These are phyloP conservation scores for Sclerotinia sclerotiorum DNA, from an alignment of 2,329 filamentous ascomycete species.

Conservation along the genomic window DNA sequence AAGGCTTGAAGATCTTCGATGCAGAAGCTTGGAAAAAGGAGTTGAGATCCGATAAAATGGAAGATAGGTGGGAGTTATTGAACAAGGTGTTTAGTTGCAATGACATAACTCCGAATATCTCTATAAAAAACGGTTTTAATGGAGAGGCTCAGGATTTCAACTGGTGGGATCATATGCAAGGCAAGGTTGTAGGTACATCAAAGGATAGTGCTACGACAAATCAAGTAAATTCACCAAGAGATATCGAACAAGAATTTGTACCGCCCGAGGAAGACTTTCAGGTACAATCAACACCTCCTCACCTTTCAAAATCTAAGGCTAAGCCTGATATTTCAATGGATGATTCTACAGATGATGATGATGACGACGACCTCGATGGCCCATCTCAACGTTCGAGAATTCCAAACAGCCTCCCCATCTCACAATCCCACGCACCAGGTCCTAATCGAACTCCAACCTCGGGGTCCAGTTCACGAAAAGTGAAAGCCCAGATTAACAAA, in stretches of 20 bases:
- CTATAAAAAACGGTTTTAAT: constrained; percentile 12
- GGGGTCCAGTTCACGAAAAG: constrained; percentile 2
- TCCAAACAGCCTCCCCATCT: constrained; percentile 35
- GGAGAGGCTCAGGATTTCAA: background rate
- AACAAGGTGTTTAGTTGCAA: constrained; percentile 30
- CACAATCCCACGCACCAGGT: constrained; percentile 21
- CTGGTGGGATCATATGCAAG: constrained; percentile 39
- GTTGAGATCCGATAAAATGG: constrained; percentile 17
- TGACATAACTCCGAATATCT: background rate
- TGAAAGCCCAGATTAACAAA: constrained; percentile 24
- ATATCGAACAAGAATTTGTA: background rate
- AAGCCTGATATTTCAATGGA: constrained; percentile 22
- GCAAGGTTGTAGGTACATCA: constrained; percentile 32
- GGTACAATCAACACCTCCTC: constrained; percentile 37
- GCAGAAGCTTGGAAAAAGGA: constrained; percentile 32
- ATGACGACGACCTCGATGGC: constrained; percentile 37
- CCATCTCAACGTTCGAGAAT: constrained; percentile 31
- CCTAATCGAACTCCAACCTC: background rate
- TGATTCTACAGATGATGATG: constrained; percentile 32
- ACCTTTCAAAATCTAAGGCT: constrained; percentile 22
- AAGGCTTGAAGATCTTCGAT: constrained; percentile 51
- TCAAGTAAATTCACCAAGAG: background rate
- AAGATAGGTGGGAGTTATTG: constrained; percentile 29
- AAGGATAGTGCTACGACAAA: constrained; percentile 25
- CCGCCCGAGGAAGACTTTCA: constrained; percentile 36